Conservation (phyloP, 306 rosid species). For the Oemleria cerasiformis region DNA sequence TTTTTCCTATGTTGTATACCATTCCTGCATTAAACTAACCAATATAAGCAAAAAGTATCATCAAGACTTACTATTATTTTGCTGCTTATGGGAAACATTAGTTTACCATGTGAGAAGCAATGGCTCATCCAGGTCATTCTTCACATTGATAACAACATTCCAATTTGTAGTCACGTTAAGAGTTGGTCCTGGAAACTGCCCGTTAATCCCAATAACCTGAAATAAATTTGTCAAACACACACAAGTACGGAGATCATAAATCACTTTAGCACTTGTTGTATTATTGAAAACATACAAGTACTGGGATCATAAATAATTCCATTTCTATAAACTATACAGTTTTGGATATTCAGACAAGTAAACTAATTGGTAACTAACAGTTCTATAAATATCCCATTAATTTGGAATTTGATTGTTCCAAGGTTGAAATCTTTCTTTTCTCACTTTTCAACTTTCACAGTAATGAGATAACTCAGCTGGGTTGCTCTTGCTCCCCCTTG, state of each 20-base stretch:
- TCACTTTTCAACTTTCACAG: neutral
- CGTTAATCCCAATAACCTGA: slow-evolving; percentile 83
- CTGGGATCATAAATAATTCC: too few species aligned
- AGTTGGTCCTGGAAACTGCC: slow-evolving; percentile 75
- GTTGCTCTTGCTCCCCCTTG: neutral
- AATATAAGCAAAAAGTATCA: slow-evolving; percentile 34
- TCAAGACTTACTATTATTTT: slow-evolving; percentile 11
- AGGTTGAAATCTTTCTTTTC: neutral
- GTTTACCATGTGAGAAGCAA: slow-evolving; percentile 83
- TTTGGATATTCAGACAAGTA: neutral
- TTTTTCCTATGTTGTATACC: slow-evolving; percentile 84
- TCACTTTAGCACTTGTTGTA: too few species aligned
- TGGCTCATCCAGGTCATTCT: slow-evolving; percentile 85
- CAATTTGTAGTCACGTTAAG: slow-evolving; percentile 88
- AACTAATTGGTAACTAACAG: neutral
- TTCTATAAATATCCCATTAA: neutral
- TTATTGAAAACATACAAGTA: too few species aligned
- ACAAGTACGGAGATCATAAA: neutral
- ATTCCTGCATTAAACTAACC: slow-evolving; percentile 61
- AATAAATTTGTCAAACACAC: slow-evolving; percentile 5
- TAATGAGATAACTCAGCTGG: neutral
- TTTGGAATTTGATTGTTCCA: neutral
- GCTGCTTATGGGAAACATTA: slow-evolving; percentile 7
- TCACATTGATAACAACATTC: slow-evolving; percentile 87
- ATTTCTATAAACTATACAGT: neutral